Evolutionary conservation across 2,329 filamentous ascomycete species (phyloP).

Genomic region (Neoscytalidium dimidiatum): DNA sequence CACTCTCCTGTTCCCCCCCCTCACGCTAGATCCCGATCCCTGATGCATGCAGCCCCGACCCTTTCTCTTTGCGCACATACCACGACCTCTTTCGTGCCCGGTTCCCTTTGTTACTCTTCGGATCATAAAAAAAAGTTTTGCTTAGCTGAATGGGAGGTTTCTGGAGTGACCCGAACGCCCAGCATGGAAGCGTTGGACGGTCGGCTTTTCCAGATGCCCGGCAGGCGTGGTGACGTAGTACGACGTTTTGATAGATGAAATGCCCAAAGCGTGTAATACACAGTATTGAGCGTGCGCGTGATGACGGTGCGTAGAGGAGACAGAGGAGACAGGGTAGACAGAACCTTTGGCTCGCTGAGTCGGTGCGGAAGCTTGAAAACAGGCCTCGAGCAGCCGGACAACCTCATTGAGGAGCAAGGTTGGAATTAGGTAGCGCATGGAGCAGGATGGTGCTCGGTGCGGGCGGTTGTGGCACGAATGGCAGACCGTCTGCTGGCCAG

Average conservation of each 20-base stretch:
- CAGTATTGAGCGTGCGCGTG: not conserved
- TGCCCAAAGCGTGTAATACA: conserved; percentile 14
- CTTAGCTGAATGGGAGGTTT: conserved; percentile 16
- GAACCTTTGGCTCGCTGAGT: not conserved
- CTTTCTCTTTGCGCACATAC: conserved; percentile 10
- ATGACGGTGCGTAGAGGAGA: not conserved
- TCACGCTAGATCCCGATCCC: conserved; percentile 6
- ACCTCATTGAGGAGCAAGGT: conserved; percentile 1
- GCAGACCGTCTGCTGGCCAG: conserved; percentile 8
- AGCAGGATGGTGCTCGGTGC: conserved; percentile 4
- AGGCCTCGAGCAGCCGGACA: not conserved
- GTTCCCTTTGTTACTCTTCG: conserved; percentile 8
- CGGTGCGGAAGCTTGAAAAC: not conserved
- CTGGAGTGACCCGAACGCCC: not conserved
- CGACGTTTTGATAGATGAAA: conserved; percentile 14
- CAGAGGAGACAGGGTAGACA: no score
- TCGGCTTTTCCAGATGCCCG: not conserved
- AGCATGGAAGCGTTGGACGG: conserved; percentile 4
- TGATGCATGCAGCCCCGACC: conserved; percentile 5
- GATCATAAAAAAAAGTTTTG: conserved; percentile 15
- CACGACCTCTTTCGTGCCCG: not conserved
- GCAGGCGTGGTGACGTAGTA: not conserved
- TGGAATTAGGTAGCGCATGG: conserved; percentile 13
- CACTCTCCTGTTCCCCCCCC: not conserved
- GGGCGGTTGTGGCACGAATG: not conserved